These are phyloP conservation scores for Candida sojae DNA, from an alignment of 1,139 yeast genomes.

Conservation along the genomic window DNA sequence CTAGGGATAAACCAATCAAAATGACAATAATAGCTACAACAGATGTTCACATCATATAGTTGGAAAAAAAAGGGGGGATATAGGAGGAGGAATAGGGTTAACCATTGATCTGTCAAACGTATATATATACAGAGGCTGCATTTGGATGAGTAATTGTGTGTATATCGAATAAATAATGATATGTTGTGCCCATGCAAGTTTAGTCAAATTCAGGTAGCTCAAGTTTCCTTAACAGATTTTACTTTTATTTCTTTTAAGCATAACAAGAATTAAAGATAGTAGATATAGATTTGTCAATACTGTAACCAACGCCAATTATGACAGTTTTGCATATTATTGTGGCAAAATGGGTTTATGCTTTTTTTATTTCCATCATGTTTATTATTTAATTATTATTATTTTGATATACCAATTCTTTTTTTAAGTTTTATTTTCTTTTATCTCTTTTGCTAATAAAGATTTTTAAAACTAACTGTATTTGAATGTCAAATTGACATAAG, in stretches of 20 bases:
- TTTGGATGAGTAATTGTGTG: background rate
- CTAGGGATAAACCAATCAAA: too few relatives aligned
- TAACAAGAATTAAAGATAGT: slow-evolving; percentile 2
- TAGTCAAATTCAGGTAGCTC: background rate
- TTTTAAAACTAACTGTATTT: background rate
- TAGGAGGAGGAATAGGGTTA: too few relatives aligned
- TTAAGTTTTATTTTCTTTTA: background rate
- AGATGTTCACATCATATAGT: too few relatives aligned
- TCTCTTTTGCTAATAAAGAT: background rate
- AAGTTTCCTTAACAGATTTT: slow-evolving; percentile 3
- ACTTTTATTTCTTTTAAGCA: background rate
- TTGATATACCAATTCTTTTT: slow-evolving; percentile 10
- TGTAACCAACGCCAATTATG: background rate
- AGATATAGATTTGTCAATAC: slow-evolving; percentile 2
- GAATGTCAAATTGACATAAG: background rate
- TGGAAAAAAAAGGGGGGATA: too few relatives aligned
- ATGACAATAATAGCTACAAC: too few relatives aligned
- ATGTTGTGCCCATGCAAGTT: background rate
- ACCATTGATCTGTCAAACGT: too few relatives aligned
- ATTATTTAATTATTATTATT: slow-evolving; percentile 1
- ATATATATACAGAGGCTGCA: too few relatives aligned
- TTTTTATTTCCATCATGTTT: background rate
- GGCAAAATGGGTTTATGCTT: background rate
- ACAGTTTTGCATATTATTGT: background rate
- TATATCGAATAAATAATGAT: slow-evolving; percentile 1